These are phyloP conservation scores for Capsicum pubescens DNA, from an alignment of 257 asterid species.

Conservation along the genomic window DNA sequence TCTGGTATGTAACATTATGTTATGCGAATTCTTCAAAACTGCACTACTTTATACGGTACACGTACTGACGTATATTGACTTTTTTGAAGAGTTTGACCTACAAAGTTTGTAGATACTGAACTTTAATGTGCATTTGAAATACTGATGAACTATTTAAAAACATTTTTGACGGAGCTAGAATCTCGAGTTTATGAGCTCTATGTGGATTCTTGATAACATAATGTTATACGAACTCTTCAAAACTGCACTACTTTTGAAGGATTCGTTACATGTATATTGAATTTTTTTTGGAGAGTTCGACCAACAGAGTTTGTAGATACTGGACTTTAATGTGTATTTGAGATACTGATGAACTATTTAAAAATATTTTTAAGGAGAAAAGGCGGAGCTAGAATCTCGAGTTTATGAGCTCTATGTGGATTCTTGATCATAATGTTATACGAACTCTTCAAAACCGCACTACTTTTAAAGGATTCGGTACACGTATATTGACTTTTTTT, in stretches of 20 bases:
- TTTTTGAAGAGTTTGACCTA: neutral
- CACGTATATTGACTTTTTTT: neutral
- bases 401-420: too few relatives aligned
- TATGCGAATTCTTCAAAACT: too few relatives aligned
- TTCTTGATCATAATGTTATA: too few relatives aligned
- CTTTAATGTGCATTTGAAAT: neutral
- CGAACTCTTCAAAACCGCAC: too few relatives aligned
- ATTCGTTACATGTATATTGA: neutral
- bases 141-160: neutral
- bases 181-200: too few relatives aligned
- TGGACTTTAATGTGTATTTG: neutral
- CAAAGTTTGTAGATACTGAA: neutral
- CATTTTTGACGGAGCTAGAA: neutral
- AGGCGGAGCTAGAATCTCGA: neutral
- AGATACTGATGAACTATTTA: neutral
- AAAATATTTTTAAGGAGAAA: neutral
- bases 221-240: too few relatives aligned
- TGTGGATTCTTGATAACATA: too few relatives aligned
- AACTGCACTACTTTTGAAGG: too few relatives aligned
- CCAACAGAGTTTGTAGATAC: neutral
- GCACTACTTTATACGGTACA: too few relatives aligned
- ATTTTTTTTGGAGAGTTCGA: neutral
- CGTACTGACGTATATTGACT: neutral
- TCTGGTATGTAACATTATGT: slow-evolving; percentile 36
- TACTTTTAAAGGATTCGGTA: rapidly evolving